phyloP scores from a whole-genome alignment of 2,329 filamentous ascomycete species.

The Nakataea oryzae region DNA sequence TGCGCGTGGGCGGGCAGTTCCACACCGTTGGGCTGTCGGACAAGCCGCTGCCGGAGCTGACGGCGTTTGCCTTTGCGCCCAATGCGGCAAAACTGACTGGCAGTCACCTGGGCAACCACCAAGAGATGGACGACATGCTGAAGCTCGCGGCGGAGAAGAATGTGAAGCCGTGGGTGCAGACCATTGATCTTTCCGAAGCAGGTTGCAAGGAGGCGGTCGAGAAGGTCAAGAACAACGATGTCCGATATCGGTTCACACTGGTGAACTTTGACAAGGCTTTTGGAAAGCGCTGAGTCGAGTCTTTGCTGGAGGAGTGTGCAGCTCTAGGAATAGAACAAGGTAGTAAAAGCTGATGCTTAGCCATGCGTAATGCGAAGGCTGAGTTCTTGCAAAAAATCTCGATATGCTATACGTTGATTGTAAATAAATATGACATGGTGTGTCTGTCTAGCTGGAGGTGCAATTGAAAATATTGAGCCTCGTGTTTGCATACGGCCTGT shows the following conservation, averaged over 20 bases:
- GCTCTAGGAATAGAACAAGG: neutral
- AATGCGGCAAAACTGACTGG: slow-evolving; percentile 27
- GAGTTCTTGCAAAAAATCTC: too few relatives aligned
- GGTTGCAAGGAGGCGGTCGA: slow-evolving; percentile 61
- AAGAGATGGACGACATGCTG: slow-evolving; percentile 48
- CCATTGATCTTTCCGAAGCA: slow-evolving; percentile 2
- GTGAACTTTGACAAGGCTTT: slow-evolving; percentile 59
- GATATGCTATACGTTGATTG: too few relatives aligned
- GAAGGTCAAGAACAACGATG: slow-evolving; percentile 59
- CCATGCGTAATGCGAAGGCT: neutral
- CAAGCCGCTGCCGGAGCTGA: slow-evolving; percentile 31
- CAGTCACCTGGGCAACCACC: slow-evolving; percentile 51
- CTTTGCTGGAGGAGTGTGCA: neutral
- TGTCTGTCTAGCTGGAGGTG: too few relatives aligned
- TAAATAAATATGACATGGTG: too few relatives aligned
- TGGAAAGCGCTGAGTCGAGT: slow-evolving; percentile 5
- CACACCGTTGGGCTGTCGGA: slow-evolving; percentile 49
- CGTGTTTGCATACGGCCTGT: neutral
- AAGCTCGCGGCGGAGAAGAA: slow-evolving; percentile 39
- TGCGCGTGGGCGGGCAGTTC: slow-evolving; percentile 43
- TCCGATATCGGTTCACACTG: slow-evolving; percentile 63
- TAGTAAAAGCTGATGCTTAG: too few relatives aligned
- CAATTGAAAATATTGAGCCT: neutral
- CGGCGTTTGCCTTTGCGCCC: slow-evolving; percentile 27
- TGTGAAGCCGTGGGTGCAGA: slow-evolving; percentile 5